These are phyloP conservation scores for Cercophora newfieldiana DNA, from an alignment of 495 filamentous ascomycete species.

Conservation along the genomic window DNA sequence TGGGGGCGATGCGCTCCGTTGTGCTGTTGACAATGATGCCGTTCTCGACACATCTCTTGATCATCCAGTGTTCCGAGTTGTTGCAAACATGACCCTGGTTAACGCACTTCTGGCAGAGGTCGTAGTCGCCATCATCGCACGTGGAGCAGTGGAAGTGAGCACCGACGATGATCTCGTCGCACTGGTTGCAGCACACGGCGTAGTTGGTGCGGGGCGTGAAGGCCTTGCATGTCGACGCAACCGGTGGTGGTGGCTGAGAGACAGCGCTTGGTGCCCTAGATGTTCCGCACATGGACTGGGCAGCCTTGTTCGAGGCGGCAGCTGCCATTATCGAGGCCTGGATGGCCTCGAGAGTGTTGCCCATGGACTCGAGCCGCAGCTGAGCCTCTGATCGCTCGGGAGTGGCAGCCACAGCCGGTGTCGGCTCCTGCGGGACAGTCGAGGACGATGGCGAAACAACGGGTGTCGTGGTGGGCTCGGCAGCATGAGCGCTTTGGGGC, in stretches of 20 bases:
- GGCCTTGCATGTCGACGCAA: background rate
- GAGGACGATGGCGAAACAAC: slow-evolving; percentile 1
- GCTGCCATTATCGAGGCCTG: slow-evolving; percentile 14
- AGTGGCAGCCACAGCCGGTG: background rate
- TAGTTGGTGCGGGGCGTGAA: slow-evolving; percentile 33
- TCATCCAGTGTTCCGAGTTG: slow-evolving; percentile 82
- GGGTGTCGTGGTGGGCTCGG: slow-evolving; percentile 6
- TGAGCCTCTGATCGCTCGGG: background rate
- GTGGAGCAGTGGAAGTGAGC: slow-evolving; percentile 92
- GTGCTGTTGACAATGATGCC: slow-evolving; percentile 81
- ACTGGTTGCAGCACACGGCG: slow-evolving; percentile 91
- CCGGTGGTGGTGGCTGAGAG: background rate
- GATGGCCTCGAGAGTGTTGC: slow-evolving; percentile 15
- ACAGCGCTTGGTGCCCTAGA: background rate
- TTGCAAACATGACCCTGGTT: slow-evolving; percentile 72
- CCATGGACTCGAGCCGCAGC: slow-evolving; percentile 5
- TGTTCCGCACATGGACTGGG: background rate
- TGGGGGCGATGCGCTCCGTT: slow-evolving; percentile 74
- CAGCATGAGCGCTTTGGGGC: slow-evolving; percentile 8
- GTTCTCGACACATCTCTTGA: slow-evolving; percentile 79
- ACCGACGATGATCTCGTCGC: slow-evolving; percentile 71
- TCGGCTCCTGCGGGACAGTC: slow-evolving; percentile 1
- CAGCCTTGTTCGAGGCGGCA: background rate
- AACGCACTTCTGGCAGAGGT: slow-evolving; percentile 83
- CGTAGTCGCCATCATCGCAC: slow-evolving; percentile 92